These are phyloP conservation scores for Aspergillus hancockii DNA, from an alignment of 495 filamentous ascomycete genomes.

Conservation along the genomic window DNA sequence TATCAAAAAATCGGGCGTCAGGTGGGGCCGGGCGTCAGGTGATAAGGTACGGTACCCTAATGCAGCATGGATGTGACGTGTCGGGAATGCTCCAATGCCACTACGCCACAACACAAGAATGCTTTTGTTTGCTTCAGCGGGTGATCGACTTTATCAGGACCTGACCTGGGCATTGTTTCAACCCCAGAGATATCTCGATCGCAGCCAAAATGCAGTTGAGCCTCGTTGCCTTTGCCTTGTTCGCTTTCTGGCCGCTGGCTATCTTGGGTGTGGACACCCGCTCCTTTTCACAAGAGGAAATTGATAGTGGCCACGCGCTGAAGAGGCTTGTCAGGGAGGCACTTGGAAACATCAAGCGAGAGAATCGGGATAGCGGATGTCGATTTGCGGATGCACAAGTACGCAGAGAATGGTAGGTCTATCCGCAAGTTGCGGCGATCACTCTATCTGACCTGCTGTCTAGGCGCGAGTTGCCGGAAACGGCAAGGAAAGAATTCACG, in stretches of 20 bases:
- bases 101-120: too few relatives aligned
- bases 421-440: background rate
- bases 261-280: background rate
- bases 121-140: too few relatives aligned
- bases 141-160: too few relatives aligned
- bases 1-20: too few relatives aligned
- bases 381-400: background rate
- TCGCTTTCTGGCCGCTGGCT: background rate
- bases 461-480: background rate
- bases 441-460: background rate
- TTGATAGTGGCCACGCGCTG: background rate
- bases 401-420: background rate
- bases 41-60: too few relatives aligned
- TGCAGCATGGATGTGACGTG: too few relatives aligned
- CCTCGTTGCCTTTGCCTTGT: background rate
- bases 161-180: too few relatives aligned
- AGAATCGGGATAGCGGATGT: background rate
- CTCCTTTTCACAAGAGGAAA: background rate
- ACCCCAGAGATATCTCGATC: too few relatives aligned
- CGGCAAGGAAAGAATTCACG: background rate
- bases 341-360: background rate
- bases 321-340: background rate
- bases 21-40: too few relatives aligned
- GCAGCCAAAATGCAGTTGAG: too few relatives aligned
- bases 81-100: too few relatives aligned